Evolutionary conservation across 78 protist genomes (phyloP).

Genomic region (Andalucia godoyi): DNA sequence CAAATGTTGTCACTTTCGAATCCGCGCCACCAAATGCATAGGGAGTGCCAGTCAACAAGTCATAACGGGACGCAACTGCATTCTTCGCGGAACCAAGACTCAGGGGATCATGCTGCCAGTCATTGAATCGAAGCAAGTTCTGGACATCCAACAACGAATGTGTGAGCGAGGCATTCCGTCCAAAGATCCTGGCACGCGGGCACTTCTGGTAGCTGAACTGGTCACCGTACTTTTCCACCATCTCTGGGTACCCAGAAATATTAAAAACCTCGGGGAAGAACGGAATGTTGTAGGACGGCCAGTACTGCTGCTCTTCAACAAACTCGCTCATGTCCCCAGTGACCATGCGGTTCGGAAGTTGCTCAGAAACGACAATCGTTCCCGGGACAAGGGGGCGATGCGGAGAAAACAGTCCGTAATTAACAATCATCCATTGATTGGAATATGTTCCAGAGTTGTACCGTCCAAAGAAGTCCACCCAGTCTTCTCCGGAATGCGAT

Average conservation of each 20-base stretch:
- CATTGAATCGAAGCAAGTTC: constrained; percentile 53
- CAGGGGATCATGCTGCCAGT: constrained; percentile 55
- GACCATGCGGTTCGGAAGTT: constrained; percentile 55
- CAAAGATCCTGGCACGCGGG: constrained; percentile 41
- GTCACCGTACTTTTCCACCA: background rate
- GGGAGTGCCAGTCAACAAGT: no score
- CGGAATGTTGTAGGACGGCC: constrained; percentile 77
- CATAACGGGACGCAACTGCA: constrained; percentile 52
- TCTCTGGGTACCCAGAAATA: constrained; percentile 42
- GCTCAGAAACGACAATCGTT: constrained; percentile 57
- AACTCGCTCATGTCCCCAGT: constrained; percentile 19
- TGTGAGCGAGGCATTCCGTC: constrained; percentile 4
- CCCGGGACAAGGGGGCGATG: constrained; percentile 39
- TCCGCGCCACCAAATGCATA: no score
- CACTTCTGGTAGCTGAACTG: constrained; percentile 24
- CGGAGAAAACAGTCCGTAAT: constrained; percentile 34
- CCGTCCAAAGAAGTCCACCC: constrained; percentile 2
- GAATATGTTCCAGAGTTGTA: constrained; percentile 63
- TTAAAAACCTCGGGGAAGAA: constrained; percentile 41
- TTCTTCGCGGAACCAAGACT: constrained; percentile 44
- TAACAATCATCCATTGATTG: constrained; percentile 64
- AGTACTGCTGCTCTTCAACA: constrained; percentile 40
- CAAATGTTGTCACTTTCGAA: no score
- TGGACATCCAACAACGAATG: constrained; percentile 20
- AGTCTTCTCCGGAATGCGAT: background rate